Evolutionary conservation across 2,329 filamentous ascomycete species (phyloP), one percentile per base, ranked within the genome.

Genomic region (Emericellopsis cladophorae): DNA sequence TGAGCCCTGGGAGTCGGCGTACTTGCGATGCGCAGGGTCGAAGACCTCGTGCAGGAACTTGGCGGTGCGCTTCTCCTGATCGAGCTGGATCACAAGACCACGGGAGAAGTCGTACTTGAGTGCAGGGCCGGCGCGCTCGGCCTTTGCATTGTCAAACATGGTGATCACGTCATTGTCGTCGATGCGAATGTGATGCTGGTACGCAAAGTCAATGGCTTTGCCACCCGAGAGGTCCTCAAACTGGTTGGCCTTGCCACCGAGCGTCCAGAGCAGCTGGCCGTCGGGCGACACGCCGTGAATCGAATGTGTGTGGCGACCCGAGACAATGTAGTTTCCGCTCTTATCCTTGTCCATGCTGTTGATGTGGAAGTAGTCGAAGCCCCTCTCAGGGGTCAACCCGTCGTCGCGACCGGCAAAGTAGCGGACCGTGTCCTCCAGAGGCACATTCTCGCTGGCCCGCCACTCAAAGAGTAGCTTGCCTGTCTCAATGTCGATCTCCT

Each of bases 311-410:
- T 74, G 63, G 2, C 71, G 65, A 1, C 67, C 61, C 0, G 71
- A 76, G n/a, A 78, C 59, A 11, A 76, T 51, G 42, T 72, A 78
- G 47, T 76, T 67, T 4, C 69, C 69, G 0, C 60, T 47, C 0
- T 53, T 47, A 40, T 67, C 65, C 49, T 74, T 73, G 48, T 72
- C 66, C 22, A 76, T 56, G 29, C 68, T 69, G 54, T 76, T 74
- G 54, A 76, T 66, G 51, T 74, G 71, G 50, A 74, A 75, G 45
- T 65, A 74, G 50, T 76, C 72, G 55, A 70, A 76, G 23, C 45
- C 49, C 4, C 55, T 53, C n/a, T 47, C 43, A 15, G 39, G 39
- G 22, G 22, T 40, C 10, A 14, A 14, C 14, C 39, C 39, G 18
- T 33, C 31, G 31, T 40, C 39, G 4, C 22, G 14, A 16, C 49